These are phyloP conservation scores for Teratosphaeriaceae sp. DNA, from an alignment of 2,329 filamentous ascomycete species.

Conservation along the genomic window DNA sequence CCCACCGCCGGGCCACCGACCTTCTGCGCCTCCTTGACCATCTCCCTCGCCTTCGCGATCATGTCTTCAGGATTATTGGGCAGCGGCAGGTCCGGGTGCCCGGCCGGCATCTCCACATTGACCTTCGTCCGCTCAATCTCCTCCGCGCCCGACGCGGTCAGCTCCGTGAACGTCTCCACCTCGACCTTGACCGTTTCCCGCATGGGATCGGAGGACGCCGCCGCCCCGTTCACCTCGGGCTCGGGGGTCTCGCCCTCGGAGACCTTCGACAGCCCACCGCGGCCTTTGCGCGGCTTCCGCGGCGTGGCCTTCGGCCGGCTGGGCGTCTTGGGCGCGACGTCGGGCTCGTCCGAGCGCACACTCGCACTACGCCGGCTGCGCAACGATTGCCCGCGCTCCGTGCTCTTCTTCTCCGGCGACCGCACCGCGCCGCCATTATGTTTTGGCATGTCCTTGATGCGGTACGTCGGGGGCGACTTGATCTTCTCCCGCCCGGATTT, in stretches of 20 bases:
- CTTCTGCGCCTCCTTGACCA: constrained; percentile 69
- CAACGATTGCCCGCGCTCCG: constrained; percentile 17
- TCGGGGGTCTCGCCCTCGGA: constrained; percentile 19
- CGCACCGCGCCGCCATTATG: constrained; percentile 20
- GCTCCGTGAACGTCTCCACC: constrained; percentile 58
- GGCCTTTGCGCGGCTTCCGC: constrained; percentile 46
- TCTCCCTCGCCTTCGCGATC: constrained; percentile 78
- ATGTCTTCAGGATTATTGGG: constrained; percentile 75
- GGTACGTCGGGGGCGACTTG: constrained; percentile 71
- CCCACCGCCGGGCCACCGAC: constrained; percentile 23
- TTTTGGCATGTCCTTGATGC: constrained; percentile 28
- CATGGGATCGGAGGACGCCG: constrained; percentile 7
- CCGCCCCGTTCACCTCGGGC: constrained; percentile 15
- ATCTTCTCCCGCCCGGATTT: too few species aligned
- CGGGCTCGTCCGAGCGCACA: constrained; percentile 55
- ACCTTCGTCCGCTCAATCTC: constrained; percentile 68
- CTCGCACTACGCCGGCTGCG: constrained; percentile 47
- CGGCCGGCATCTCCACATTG: constrained; percentile 67
- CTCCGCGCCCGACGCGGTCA: constrained; percentile 50
- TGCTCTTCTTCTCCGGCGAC: constrained; percentile 18
- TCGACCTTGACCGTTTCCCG: constrained; percentile 58
- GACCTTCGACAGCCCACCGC: constrained; percentile 27
- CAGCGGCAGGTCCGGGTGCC: constrained; percentile 59
- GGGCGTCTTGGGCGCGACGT: constrained; percentile 36
- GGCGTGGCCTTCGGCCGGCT: constrained; percentile 45